phyloP scores from a whole-genome alignment of 371 early-diverging fungal species.

The Mortierella sp. region DNA sequence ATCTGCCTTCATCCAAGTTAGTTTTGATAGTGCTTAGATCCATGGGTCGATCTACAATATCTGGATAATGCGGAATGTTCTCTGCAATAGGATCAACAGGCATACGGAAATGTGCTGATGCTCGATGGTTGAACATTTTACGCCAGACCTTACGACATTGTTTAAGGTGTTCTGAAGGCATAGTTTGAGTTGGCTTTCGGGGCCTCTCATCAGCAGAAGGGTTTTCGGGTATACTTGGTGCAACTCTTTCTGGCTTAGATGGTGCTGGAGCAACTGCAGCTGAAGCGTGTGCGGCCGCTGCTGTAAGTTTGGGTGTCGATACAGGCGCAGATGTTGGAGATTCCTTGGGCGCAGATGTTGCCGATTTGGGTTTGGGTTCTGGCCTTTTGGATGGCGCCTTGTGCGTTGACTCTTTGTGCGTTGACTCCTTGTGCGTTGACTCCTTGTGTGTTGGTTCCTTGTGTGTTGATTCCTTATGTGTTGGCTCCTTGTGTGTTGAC shows the following conservation, averaged over 20 bases:
- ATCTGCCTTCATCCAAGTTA: constrained; percentile 76
- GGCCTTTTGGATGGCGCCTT: constrained; percentile 28
- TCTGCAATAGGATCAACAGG: constrained; percentile 93
- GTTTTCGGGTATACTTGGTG: not conserved
- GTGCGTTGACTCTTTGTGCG: not conserved
- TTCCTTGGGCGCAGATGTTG: constrained; percentile 12
- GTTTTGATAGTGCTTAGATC: constrained; percentile 93
- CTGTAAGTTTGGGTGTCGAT: not conserved
- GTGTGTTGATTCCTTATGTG: not conserved
- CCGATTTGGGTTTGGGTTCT: constrained; percentile 31
- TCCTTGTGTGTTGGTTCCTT: constrained; percentile 9
- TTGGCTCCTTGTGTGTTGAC: constrained; percentile 5
- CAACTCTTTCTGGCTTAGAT: constrained; percentile 6
- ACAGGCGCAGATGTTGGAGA: not conserved
- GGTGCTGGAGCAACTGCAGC: not conserved
- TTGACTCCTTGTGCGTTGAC: constrained; percentile 4
- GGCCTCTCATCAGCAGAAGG: constrained; percentile 14
- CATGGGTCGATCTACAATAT: constrained; percentile 94
- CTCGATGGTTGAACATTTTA: constrained; percentile 27
- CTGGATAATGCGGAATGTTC: constrained; percentile 88
- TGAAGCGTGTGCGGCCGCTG: not conserved
- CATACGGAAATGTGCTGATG: constrained; percentile 68
- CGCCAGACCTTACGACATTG: constrained; percentile 38
- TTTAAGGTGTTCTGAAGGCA: constrained; percentile 28
- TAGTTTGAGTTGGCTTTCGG: constrained; percentile 19